Evolutionary conservation across 352 stramenopile species (phyloP).

Genomic region (Peronosclerospora sorghi): DNA sequence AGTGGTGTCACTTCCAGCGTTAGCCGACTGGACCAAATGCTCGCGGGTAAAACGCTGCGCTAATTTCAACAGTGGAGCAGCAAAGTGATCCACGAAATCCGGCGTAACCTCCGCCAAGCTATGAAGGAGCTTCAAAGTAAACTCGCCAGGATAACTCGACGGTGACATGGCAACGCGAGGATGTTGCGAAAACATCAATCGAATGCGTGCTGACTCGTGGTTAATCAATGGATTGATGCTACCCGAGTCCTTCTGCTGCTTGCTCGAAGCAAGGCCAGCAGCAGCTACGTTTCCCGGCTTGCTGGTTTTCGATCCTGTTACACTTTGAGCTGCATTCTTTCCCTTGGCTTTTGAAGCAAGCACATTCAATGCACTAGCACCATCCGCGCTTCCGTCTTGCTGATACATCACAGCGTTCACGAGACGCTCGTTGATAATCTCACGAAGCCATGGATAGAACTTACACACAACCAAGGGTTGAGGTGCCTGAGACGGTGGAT

Average conservation of each 20-base stretch:
- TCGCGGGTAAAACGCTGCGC: slow-evolving; percentile 77
- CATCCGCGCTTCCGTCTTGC: slow-evolving; percentile 27
- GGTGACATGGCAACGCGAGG: slow-evolving; percentile 27
- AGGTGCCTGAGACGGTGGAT: slow-evolving; percentile 53
- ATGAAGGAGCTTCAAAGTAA: slow-evolving; percentile 56
- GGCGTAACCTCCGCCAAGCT: slow-evolving; percentile 43
- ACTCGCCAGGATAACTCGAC: slow-evolving; percentile 54
- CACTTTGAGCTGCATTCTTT: slow-evolving; percentile 23
- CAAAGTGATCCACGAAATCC: slow-evolving; percentile 74
- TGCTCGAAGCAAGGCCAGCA: slow-evolving; percentile 9
- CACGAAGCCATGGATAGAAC: slow-evolving; percentile 82
- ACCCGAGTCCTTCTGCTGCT: slow-evolving; percentile 30
- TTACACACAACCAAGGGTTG: slow-evolving; percentile 73
- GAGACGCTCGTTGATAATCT: slow-evolving; percentile 76
- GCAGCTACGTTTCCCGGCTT: slow-evolving; percentile 9
- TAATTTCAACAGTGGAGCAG: slow-evolving; percentile 64
- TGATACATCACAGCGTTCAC: slow-evolving; percentile 52
- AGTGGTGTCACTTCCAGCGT: slow-evolving; percentile 5
- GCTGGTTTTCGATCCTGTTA: slow-evolving; percentile 13
- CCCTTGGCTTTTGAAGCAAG: slow-evolving; percentile 26
- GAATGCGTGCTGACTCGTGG: slow-evolving; percentile 43
- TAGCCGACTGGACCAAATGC: slow-evolving; percentile 56
- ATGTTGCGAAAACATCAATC: slow-evolving; percentile 36
- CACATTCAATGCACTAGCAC: slow-evolving; percentile 3
- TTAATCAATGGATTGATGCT: slow-evolving; percentile 40